Percentiles rank a stretch among this genome's conserved stretches.
Evolutionary conservation across 768 basidiomycete genomes (phyloP).

Genomic region (Rhodotorula graminis): DNA sequence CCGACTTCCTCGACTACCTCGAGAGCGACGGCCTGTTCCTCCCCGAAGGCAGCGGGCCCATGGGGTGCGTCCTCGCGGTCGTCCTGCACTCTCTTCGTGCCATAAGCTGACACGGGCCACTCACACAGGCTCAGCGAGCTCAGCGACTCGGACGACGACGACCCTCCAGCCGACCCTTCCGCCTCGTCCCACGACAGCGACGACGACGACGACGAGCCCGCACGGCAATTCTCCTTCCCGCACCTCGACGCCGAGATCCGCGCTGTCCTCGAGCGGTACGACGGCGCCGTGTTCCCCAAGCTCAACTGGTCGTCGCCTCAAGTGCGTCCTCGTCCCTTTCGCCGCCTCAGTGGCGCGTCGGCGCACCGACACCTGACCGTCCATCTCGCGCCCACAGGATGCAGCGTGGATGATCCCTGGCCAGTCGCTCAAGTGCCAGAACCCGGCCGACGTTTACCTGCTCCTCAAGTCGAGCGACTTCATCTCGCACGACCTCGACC

Average conservation of each 20-base stretch:
- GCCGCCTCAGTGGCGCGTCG: not conserved
- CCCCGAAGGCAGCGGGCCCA: slow-evolving; percentile 73
- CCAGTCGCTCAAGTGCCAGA: slow-evolving; percentile 74
- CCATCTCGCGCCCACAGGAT: slow-evolving; percentile 56
- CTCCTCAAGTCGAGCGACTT: slow-evolving; percentile 91
- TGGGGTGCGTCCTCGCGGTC: slow-evolving; percentile 52
- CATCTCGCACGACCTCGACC: slow-evolving; percentile 67
- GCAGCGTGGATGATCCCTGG: slow-evolving; percentile 80
- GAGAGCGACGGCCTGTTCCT: slow-evolving; percentile 78
- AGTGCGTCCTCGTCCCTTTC: slow-evolving; percentile 50
- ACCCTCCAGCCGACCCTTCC: slow-evolving; percentile 40
- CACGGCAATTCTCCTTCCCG: slow-evolving; percentile 64
- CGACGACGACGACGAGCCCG: slow-evolving; percentile 37
- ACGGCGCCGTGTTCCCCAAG: slow-evolving; percentile 83
- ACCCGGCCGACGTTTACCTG: slow-evolving; percentile 84
- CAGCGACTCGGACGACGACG: slow-evolving; percentile 57
- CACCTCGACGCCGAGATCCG: slow-evolving; percentile 72
- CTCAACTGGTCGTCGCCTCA: slow-evolving; percentile 94
- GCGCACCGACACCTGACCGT: not conserved
- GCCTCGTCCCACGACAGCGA: slow-evolving; percentile 32
- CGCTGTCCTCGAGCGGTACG: slow-evolving; percentile 59
- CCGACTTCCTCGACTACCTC: slow-evolving; percentile 65
- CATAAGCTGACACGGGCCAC: not conserved
- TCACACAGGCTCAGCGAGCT: slow-evolving; percentile 52
- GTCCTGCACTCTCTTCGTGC: not conserved